Base-by-base conservation (phyloP, 2,329 filamentous ascomycete genomes). In the Pleurostoma richardsiae region DNA sequence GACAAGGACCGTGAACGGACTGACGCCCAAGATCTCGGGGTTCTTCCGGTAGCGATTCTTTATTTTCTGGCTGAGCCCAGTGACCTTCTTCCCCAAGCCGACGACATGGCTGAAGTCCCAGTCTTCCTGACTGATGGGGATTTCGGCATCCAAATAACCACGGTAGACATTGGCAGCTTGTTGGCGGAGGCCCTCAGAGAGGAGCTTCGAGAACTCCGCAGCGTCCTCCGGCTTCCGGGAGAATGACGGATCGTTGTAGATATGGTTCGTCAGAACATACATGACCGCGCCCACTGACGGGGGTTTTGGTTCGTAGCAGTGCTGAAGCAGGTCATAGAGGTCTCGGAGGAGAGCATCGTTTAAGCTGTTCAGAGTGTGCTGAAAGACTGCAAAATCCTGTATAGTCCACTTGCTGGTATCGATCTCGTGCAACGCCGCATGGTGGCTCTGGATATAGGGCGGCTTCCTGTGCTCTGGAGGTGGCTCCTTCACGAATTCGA, bases 61-160 rank as follows among this genome's bases (percentile, higher is more conserved):
- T 44, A 96, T 95, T 61, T 86, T 88, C 58, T 95, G 85, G 52
- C 87, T 89, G 30, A 96, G 75, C 54, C 88, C 90, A 42, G 90
- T 85, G 4, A 97, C 89, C 1, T 83, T 82, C 61, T 94, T 89
- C 11, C 91, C 90, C 28, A 99, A 79, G 59, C 91, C 82, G 49
- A 96, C 90, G 47, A 97, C 86, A 64, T 97, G 89, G 52, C 80
- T 86, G 62, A 95, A 92, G 55, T 96, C 83, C 91, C 94, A 96
- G 43, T 88, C 79, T 53, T 90, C 83, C 56, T 89, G 85, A 46
- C 85, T 80, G 31, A 86, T 79, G 2, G 91, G 90, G 2, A 99
- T 84, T 58, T 91, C 80, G 51, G 85, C 82, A 49, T 91, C 81
- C 42, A 97, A 79, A 53, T 91, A 83, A 29, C 79, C 80, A 46